These are phyloP conservation scores for Pyrenochaeta sp. DNA, from an alignment of 2,329 filamentous ascomycete genomes.

Conservation along the genomic window DNA sequence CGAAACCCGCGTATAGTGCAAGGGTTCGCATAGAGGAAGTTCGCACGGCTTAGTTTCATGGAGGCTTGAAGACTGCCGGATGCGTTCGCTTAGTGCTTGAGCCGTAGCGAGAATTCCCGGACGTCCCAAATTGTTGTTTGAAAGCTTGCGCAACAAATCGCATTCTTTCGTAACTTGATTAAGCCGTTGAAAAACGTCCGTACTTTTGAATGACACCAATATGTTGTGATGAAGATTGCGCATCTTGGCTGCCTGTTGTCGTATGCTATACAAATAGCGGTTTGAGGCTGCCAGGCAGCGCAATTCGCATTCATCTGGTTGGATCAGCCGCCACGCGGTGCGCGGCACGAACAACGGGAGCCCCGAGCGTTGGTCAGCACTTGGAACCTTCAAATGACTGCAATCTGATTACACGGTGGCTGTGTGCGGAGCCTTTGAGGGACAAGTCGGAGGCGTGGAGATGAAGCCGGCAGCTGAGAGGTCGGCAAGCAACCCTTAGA, in stretches of 20 bases:
- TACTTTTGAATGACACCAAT: neutral
- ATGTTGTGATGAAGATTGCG: slow-evolving; percentile 12
- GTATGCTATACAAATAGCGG: slow-evolving; percentile 7
- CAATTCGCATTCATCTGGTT: slow-evolving; percentile 36
- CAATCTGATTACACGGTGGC: slow-evolving; percentile 40
- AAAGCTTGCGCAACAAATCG: slow-evolving; percentile 9
- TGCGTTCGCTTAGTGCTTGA: slow-evolving; percentile 27
- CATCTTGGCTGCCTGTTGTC: slow-evolving; percentile 19
- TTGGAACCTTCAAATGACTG: slow-evolving; percentile 24
- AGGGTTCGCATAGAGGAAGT: slow-evolving; percentile 27
- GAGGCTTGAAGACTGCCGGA: slow-evolving; percentile 24
- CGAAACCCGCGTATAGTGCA: slow-evolving; percentile 29
- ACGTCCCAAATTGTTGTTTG: slow-evolving; percentile 8
- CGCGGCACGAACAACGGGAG: slow-evolving; percentile 29
- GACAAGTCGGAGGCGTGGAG: slow-evolving; percentile 34
- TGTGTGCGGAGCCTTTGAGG: slow-evolving; percentile 31
- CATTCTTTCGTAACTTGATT: neutral
- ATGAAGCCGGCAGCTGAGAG: slow-evolving; percentile 25
- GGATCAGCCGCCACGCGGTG: slow-evolving; percentile 27
- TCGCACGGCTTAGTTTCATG: slow-evolving; percentile 28
- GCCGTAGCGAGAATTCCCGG: slow-evolving; percentile 25
- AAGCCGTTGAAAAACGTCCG: slow-evolving; percentile 10
- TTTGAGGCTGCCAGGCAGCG: slow-evolving; percentile 42
- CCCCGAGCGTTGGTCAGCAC: slow-evolving; percentile 24
- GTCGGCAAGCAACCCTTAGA: slow-evolving; percentile 21